A percentile compares a stretch with the other conserved stretches of the same genome.
Evolutionary conservation across 805 yeast species (phyloP).

Genomic region (Starmerella lactis-condensi): DNA sequence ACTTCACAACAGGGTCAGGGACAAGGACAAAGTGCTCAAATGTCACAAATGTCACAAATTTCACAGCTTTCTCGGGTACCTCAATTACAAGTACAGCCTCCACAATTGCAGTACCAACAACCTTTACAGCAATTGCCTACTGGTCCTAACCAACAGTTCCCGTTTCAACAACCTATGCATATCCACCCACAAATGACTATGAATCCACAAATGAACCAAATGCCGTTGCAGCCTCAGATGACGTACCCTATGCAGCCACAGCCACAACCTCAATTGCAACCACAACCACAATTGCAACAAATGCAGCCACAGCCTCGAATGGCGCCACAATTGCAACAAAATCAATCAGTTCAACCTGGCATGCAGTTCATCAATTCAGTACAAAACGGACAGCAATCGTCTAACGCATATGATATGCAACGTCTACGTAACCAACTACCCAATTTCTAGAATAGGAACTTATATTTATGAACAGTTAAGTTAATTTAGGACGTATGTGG

Average conservation of each 20-base stretch:
- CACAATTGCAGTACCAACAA: conserved; percentile 2
- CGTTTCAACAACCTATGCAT: neutral
- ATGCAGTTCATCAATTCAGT: conserved; percentile 13
- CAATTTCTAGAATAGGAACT: conserved; percentile 7
- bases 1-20: no score
- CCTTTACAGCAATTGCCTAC: conserved; percentile 1
- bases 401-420: conserved; percentile 12
- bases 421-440: conserved; percentile 12
- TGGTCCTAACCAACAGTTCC: conserved; percentile 1
- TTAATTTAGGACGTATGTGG: no score
- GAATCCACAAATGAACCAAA: conserved; percentile 1
- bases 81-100: conserved; percentile 2
- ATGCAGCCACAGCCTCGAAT: conserved; percentile 4
- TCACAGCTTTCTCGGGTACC: neutral
- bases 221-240: neutral
- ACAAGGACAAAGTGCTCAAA: neutral
- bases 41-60: neutral
- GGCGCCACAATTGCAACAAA: conserved; percentile 1
- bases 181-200: no score
- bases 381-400: no score
- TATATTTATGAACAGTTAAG: no score
- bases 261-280: conserved; percentile 9
- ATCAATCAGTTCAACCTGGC: conserved; percentile 7
- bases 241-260: conserved; percentile 3
- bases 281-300: neutral